phyloP scores from a whole-genome alignment of 108 stramenopile genomes.

The Fragilaria crotonensis region DNA sequence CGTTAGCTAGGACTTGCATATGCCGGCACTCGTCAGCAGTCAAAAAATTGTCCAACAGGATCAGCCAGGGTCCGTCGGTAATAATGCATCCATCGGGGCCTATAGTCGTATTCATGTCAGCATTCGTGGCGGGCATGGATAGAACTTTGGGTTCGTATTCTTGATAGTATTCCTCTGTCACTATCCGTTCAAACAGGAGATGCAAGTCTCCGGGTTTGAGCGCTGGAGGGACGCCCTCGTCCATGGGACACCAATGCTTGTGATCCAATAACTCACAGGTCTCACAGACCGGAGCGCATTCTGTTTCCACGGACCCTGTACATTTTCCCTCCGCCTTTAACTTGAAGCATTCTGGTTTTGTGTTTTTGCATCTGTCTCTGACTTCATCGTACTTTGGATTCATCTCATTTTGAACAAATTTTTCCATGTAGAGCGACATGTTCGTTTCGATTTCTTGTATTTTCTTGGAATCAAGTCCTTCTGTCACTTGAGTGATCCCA shows the following conservation, averaged over 20 bases:
- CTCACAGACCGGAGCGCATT: constrained; percentile 74
- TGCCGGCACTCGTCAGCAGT: constrained; percentile 36
- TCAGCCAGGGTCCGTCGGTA: constrained; percentile 50
- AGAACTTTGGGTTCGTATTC: constrained; percentile 28
- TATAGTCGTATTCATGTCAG: constrained; percentile 1
- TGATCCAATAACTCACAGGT: constrained; percentile 52
- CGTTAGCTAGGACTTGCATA: constrained; percentile 27
- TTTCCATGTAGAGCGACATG: constrained; percentile 15
- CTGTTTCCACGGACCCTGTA: constrained; percentile 25
- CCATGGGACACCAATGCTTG: constrained; percentile 51
- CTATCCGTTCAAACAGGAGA: constrained; percentile 16
- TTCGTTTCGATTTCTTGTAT: constrained; percentile 14
- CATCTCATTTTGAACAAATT: not conserved
- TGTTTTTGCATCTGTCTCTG: constrained; percentile 29
- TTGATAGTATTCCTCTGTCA: constrained; percentile 13
- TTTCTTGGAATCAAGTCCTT: not conserved
- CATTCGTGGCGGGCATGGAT: constrained; percentile 16
- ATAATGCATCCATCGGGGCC: not conserved
- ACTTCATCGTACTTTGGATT: not conserved
- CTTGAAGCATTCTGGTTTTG: too few species aligned
- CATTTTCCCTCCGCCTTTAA: constrained; percentile 59
- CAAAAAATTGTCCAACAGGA: constrained; percentile 61
- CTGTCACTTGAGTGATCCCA: not conserved
- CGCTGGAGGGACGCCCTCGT: constrained; percentile 28
- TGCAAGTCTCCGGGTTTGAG: constrained; percentile 31